A percentile compares a stretch with the other conserved stretches of the same genome.
phyloP scores from a whole-genome alignment of 441 rosid genomes.

The Flueggea neowawraea region DNA sequence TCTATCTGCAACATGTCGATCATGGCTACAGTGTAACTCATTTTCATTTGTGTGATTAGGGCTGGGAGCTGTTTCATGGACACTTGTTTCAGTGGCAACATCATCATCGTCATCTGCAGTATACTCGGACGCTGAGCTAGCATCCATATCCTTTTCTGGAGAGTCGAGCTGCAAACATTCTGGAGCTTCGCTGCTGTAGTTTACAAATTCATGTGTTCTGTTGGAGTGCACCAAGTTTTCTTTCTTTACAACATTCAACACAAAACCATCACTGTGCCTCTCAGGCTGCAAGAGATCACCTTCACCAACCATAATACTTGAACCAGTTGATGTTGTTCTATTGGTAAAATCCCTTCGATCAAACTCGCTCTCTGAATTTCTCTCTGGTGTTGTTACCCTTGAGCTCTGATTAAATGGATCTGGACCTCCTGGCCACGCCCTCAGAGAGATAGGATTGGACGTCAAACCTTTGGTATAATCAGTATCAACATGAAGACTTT shows the following conservation, averaged over 20 bases:
- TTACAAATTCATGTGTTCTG: slow-evolving; percentile 34
- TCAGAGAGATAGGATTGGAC: slow-evolving; percentile 46
- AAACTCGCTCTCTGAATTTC: slow-evolving; percentile 36
- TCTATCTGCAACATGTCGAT: too few species aligned
- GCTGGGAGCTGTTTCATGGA: slow-evolving; percentile 7
- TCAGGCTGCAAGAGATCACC: slow-evolving; percentile 87
- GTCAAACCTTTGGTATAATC: slow-evolving; percentile 44
- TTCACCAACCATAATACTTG: slow-evolving; percentile 65
- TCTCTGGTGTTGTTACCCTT: slow-evolving; percentile 36
- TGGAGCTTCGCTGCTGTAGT: slow-evolving; percentile 35
- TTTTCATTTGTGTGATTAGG: background rate
- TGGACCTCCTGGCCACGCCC: slow-evolving; percentile 27
- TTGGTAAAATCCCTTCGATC: slow-evolving; percentile 34
- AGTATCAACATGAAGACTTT: slow-evolving; percentile 54
- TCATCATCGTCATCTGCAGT: slow-evolving; percentile 32
- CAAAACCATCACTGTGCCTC: slow-evolving; percentile 56
- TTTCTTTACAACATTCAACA: slow-evolving; percentile 68
- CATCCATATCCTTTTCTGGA: slow-evolving; percentile 60
- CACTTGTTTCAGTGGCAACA: background rate
- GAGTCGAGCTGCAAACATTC: slow-evolving; percentile 69
- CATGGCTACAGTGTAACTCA: too few species aligned
- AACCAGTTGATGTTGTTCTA: slow-evolving; percentile 23
- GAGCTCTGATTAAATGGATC: slow-evolving; percentile 3
- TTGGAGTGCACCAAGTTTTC: slow-evolving; percentile 33
- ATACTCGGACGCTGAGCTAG: slow-evolving; percentile 64